Conservation (phyloP, 225 moss, liverwort and hornwort species). For the Physcomitrellopsis africana region DNA sequence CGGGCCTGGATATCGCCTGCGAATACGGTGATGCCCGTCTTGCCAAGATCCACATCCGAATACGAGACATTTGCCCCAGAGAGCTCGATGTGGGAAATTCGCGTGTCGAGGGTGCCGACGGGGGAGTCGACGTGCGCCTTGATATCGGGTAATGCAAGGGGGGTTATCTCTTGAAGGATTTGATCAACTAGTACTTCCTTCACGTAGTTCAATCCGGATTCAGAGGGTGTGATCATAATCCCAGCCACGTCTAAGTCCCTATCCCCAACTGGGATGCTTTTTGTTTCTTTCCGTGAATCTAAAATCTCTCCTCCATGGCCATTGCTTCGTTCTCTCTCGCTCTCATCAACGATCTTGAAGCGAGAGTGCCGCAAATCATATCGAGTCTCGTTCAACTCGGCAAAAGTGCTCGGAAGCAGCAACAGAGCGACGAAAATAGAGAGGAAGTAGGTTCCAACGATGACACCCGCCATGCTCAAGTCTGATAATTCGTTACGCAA, state of each 20-base stretch:
- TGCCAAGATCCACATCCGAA: slow-evolving; percentile 68
- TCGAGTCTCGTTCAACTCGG: slow-evolving; percentile 29
- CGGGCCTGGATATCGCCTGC: slow-evolving; percentile 72
- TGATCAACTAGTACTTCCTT: slow-evolving; percentile 90
- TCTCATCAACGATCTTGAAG: slow-evolving; percentile 31
- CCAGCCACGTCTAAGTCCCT: slow-evolving; percentile 50
- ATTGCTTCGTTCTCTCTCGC: slow-evolving; percentile 20
- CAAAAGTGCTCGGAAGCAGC: slow-evolving; percentile 17
- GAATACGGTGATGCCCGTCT: slow-evolving; percentile 64
- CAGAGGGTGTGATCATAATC: slow-evolving; percentile 79
- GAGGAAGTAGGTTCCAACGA: neutral
- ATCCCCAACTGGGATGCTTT: neutral
- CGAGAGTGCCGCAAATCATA: slow-evolving; percentile 28
- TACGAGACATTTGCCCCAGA: slow-evolving; percentile 70
- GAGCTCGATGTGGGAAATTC: slow-evolving; percentile 62
- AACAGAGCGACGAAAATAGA: slow-evolving; percentile 24
- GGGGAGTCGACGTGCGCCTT: slow-evolving; percentile 62
- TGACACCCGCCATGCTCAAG: slow-evolving; percentile 28
- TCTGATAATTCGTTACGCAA: slow-evolving; percentile 3
- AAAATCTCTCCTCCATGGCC: neutral
- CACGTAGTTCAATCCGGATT: slow-evolving; percentile 76
- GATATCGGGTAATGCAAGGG: slow-evolving; percentile 73
- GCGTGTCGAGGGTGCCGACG: slow-evolving; percentile 67
- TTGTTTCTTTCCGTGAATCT: too few relatives aligned
- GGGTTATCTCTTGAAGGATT: slow-evolving; percentile 78